Evolutionary conservation across 305 asterid genomes (phyloP), one percentile per base, ranked within the genome.

Genomic region (Fraxinus dipetala): DNA sequence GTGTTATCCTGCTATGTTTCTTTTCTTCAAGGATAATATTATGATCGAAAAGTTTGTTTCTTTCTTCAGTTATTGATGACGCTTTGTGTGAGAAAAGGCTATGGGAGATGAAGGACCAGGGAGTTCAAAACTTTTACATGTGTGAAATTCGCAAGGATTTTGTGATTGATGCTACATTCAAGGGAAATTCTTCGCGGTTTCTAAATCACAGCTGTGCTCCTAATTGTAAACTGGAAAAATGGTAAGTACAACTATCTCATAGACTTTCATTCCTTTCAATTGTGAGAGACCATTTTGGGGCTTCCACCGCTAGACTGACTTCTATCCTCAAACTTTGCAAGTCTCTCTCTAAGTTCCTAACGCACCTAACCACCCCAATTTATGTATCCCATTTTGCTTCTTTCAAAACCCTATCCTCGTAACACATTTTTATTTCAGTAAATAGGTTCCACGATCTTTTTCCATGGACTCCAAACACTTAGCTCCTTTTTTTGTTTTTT

Each of bases 141-240:
- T 95, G 98, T 70, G 98, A 95, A 87, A 89, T 95, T 77, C 87
- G 90, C 43, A 95, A 93, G 85, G 93, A 95, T 84, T 95, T 95
- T 82, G 94, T 92, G 45, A 93, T 95, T 72, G 99, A 95, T 89
- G 99, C 98, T 10, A 92, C 99, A 45, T 88, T 91, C 84, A 93
- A 95, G 90, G 99, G 98, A 83, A 95, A 95, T 81, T 88, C 84
- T 77, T 93, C 98, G 10, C 90, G 98, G 78, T 95, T 95, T 89
- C 93, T 95, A 75, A 95, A 95, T 79, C 99, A 95, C 88, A 91
- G 99, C 77, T 95, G 99, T 78, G 92, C 91, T 72, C 98, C 98
- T 79, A 95, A 95, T 73, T 95, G 99, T 86, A 89, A 90, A 85
- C 88, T 95, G 80, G 99, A 95, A 83, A 95, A 95, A 85, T 95